Base-by-base conservation (phyloP, 2,329 filamentous ascomycete species). In the Hymenoscyphus linearis region DNA sequence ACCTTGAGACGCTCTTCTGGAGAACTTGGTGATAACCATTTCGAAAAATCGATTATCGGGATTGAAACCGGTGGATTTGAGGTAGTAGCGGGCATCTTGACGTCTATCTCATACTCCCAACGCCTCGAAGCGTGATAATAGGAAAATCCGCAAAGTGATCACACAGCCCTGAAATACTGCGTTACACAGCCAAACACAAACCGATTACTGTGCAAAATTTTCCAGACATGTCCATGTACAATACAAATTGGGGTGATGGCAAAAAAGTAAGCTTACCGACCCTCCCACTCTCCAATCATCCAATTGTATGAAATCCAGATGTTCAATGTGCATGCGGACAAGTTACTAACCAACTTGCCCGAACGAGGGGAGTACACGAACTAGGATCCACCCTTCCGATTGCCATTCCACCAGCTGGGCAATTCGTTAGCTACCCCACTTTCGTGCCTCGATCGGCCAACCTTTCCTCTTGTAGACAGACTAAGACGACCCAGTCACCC, bases 1-100 rank as follows among this genome's bases (percentile, higher is more conserved):
- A 75, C 68, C 36, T 60, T 67, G 59, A 69, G 68, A 26, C 72
- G 73, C 58, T 72, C 66, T 3, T 68, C 62, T 5, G 61, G 56
- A 18, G 62, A 55, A 22, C 65, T 67, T 14, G 36, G 52, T 16
- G 58, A 52, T 12, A 36, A 25, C 64, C 66, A 69, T 52, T 59
- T 62, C 1, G 63, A 53, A 57, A 71, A 69, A 52, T 71, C 68
- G 57, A 71, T 64, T 25, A 67, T 60, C 1, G 69, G 67, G 10
- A 71, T 64, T 1, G 56, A 58, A 4, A 60, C 35, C 40, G 34
- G 31, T 18, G 60, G 27, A 5, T 50, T 9, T 47, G 40, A 13
- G 14, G 10, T 5, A 3, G 40, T 22, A 22, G 40, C 22, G 1
- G n/a, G 3, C 40, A 47, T 47, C 22, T 47, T 22, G 18, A 22